Base-by-base conservation (phyloP, 2,329 filamentous ascomycete species). In the Seiridium unicorne region DNA sequence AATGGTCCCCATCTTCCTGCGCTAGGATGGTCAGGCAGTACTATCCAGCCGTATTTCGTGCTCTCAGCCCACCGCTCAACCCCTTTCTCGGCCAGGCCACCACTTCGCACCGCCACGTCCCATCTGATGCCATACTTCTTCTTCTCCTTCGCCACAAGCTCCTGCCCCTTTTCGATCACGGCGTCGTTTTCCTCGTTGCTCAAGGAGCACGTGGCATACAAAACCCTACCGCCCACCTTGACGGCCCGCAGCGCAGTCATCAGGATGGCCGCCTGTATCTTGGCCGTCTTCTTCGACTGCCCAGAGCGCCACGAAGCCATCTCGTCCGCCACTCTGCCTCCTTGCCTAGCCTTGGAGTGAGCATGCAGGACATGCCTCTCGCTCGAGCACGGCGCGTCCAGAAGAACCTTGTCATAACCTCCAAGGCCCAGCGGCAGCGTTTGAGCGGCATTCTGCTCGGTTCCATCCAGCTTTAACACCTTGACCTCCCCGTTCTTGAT, bases 151-250 rank as follows among this genome's bases (percentile, higher is more conserved):
- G 70, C 68, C 26, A 74, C 65, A 42, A 70, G 63, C 35, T 68
- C 69, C 11, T 73, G 36, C 42, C 69, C 69, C 57, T 70, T 73
- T 58, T 74, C 73, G 2, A 78, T 61, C 10, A 78, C 76, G 10
- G 70, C 71, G 57, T 78, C 76, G 44, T 78, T 78, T 70, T 78
- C 76, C 0, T 69, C 72, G 4, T 59, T 62, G 60, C 75, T 73
- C 9, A 78, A 65, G 10, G 76, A 77, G 59, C 75, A 77, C 1
- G 76, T 77, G 6, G 74, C 74, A 60, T 78, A 78, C 44, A 77
- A 65, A 5, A 78, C 70, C 1, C 61, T 68, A 1, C 74, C 76
- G 13, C 74, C 75, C 1, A 71, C 58, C 32, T 66, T 70, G 2
- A 71, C 73, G 8, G 71, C 73, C 38, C 64, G 64, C 44, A 78